phyloP scores from a whole-genome alignment of 805 yeast genomes.

The Ogataea populi-albae region DNA sequence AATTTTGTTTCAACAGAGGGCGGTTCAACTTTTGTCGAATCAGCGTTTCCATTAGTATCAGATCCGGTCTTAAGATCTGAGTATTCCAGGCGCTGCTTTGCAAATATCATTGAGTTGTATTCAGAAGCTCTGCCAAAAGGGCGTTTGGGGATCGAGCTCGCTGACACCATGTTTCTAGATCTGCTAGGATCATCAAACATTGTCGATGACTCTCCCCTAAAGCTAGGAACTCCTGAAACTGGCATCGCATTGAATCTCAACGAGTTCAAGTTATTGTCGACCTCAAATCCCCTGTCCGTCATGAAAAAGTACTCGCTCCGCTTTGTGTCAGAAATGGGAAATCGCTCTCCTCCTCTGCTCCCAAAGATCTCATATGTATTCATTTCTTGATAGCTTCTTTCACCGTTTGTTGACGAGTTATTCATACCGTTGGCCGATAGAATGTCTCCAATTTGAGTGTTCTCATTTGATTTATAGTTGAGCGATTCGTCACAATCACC shows the following conservation, averaged over 20 bases:
- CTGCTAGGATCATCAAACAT: slow-evolving; percentile 1
- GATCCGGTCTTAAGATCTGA: neutral
- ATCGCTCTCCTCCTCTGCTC: slow-evolving; percentile 4
- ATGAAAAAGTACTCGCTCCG: slow-evolving; percentile 7
- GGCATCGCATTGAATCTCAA: slow-evolving; percentile 9
- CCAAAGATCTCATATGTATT: slow-evolving; percentile 2
- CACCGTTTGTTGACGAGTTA: neutral
- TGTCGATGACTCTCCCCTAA: slow-evolving; percentile 5
- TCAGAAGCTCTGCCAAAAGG: slow-evolving; percentile 37
- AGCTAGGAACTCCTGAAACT: slow-evolving; percentile 10
- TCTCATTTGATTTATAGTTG: too few relatives aligned
- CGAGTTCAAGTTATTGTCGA: slow-evolving; percentile 11
- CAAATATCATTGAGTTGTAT: neutral
- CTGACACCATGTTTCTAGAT: slow-evolving; percentile 1
- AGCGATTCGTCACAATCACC: too few relatives aligned
- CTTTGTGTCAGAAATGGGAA: slow-evolving; percentile 12
- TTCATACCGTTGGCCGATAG: neutral
- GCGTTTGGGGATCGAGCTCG: slow-evolving; percentile 38
- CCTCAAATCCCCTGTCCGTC: slow-evolving; percentile 8
- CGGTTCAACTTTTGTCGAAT: neutral
- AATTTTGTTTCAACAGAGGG: neutral
- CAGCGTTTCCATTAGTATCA: neutral
- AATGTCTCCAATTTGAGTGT: too few relatives aligned
- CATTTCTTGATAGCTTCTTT: slow-evolving; percentile 2
- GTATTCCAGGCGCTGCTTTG: neutral